Percentiles rank a stretch among this genome's conserved stretches.
Evolutionary conservation across 2,329 filamentous ascomycete genomes (phyloP).

Genomic region (Colletotrichum aenigma): DNA sequence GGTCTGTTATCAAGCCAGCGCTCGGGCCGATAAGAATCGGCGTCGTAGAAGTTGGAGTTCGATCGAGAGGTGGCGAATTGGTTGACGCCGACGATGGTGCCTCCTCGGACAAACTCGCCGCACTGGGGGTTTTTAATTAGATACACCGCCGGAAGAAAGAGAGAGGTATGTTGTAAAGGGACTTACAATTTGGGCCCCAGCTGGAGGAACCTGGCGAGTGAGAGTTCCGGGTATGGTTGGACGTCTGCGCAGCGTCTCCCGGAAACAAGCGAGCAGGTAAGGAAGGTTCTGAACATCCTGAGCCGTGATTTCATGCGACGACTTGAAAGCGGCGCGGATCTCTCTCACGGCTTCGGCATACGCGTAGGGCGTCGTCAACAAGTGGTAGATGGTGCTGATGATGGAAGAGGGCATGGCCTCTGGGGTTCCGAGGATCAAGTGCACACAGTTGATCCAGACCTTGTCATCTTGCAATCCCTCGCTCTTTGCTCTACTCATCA

Average conservation of each 20-base stretch:
- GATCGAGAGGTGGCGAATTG: neutral
- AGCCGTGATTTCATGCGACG: slow-evolving; percentile 40
- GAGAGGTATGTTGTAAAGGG: neutral
- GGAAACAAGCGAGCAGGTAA: slow-evolving; percentile 44
- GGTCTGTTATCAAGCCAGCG: neutral
- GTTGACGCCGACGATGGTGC: neutral
- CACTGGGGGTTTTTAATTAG: neutral
- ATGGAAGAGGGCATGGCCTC: slow-evolving; percentile 51
- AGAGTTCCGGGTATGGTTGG: neutral
- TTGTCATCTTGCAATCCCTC: neutral
- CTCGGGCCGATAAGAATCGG: neutral
- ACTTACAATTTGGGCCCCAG: neutral
- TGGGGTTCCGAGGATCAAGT: slow-evolving; percentile 37
- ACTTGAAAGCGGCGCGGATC: slow-evolving; percentile 39
- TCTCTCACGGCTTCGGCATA: slow-evolving; percentile 38
- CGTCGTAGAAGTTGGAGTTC: neutral
- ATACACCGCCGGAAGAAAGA: neutral
- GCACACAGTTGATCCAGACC: slow-evolving; percentile 14
- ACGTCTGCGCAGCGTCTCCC: slow-evolving; percentile 40
- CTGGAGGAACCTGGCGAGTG: neutral
- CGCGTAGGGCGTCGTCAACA: slow-evolving; percentile 33
- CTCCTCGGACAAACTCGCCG: neutral
- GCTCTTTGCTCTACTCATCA: neutral
- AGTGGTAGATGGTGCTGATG: slow-evolving; percentile 41
- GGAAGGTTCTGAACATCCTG: slow-evolving; percentile 28